Conservation (phyloP, 192 early-diverging fungal species). For the Lobosporangium transversale region DNA sequence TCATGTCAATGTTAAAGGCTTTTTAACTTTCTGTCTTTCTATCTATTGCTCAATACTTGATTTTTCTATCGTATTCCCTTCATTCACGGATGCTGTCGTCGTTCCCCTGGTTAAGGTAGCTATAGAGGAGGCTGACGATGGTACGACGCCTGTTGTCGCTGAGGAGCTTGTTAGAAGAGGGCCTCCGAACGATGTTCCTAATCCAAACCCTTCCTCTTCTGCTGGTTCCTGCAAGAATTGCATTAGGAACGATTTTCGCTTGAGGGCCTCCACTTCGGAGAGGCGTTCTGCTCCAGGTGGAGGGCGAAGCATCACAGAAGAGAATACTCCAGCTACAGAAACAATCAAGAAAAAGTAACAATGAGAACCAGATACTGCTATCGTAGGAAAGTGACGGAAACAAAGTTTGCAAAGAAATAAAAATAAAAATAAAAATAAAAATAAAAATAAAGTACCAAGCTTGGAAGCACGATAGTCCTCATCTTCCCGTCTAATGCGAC, state of each 20-base stretch:
- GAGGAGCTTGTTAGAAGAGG: too few relatives aligned
- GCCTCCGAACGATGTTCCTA: too few relatives aligned
- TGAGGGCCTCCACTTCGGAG: slow-evolving; percentile 37
- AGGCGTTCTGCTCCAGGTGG: slow-evolving; percentile 43
- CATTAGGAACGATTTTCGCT: slow-evolving; percentile 43
- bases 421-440: neutral
- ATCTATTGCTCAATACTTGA: too few relatives aligned
- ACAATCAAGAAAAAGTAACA: neutral
- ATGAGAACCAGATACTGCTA: neutral
- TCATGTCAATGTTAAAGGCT: too few relatives aligned
- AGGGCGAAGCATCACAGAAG: slow-evolving; percentile 43
- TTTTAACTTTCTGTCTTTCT: too few relatives aligned
- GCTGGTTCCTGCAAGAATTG: slow-evolving; percentile 44
- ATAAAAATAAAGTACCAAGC: slow-evolving; percentile 28
- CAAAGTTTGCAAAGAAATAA: neutral
- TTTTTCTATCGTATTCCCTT: too few relatives aligned
- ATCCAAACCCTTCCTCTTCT: slow-evolving; percentile 38
- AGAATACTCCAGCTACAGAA: slow-evolving; percentile 33
- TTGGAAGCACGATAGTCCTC: slow-evolving; percentile 34
- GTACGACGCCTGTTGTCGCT: too few relatives aligned
- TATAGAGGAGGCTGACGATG: too few relatives aligned
- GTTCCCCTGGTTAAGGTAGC: too few relatives aligned
- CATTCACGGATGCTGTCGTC: too few relatives aligned
- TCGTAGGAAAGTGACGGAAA: neutral
- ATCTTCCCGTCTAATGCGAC: slow-evolving; percentile 33